Base-by-base conservation (phyloP, 352 stramenopile genomes). In the Pythium vanterpoolii region DNA sequence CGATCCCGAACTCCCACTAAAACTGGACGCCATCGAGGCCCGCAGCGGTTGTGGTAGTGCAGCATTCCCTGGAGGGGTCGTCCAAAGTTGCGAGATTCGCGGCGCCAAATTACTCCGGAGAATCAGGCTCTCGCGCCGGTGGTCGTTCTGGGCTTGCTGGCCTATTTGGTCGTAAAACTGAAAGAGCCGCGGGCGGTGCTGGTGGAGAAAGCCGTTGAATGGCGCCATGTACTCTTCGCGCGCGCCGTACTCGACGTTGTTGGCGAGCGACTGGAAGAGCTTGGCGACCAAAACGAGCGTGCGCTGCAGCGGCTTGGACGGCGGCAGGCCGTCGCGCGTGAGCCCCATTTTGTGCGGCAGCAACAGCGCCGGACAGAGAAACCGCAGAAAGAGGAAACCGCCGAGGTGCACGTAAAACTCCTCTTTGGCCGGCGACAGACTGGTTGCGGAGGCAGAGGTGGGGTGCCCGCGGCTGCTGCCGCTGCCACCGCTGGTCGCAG, bases 391-490 rank as follows among this genome's bases (percentile, higher is more conserved):
- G 11, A 94, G 67, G 19, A 92, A 71, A 0, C 82, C 84, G 31
- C 84, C 84, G 14, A 94, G 57, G 30, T 92, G 82, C 66, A 89
- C 74, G 50, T 85, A 77, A 46, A 92, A 90, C 61, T 92, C 82
- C 24, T 89, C 79, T 39, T 81, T 77, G 0, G 76, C 74, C 5
- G 73, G 60, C 44, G 68, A 52, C 9, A 60, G 21, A 2, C 28
- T 19, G n/a, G 9, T 39, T 1, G 3, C 19, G 6, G 56, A 28
- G 8, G 42, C 31, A 24, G 42, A 7, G 13, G 34, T 24, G 45
- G 24, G 45, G 19, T 34, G 31, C 39, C 26, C 11, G n/a, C 16
- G 36, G 3, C 21, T 16, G 34, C n/a, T n/a, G n/a, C n/a, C 52
- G 46, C 56, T 49, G 24, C 28, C 38, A 4, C 51, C 59, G 5